Conservation (phyloP, 805 yeast species). For the Metschnikowia kofuensis region DNA sequence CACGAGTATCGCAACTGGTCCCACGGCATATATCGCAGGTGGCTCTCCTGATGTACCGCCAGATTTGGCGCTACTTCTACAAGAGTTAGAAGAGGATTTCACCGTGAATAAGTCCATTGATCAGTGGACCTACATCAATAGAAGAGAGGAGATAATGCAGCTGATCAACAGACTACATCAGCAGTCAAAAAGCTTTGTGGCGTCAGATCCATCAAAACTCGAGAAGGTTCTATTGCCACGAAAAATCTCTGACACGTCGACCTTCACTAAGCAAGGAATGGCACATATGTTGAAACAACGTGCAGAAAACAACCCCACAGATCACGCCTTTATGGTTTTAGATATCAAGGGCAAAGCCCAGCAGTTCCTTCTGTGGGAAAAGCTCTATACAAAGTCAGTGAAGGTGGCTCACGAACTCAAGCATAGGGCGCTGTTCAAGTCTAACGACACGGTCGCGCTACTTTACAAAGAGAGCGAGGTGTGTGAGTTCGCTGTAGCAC, state of each 20-base stretch:
- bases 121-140: constrained; percentile 46
- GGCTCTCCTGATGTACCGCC: constrained; percentile 41
- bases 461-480: constrained; percentile 83
- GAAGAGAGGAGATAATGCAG: constrained; percentile 44
- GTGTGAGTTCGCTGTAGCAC: constrained; percentile 79
- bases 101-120: constrained; percentile 38
- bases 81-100: constrained; percentile 42
- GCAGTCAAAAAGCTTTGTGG: constrained; percentile 21
- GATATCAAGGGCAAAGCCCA: constrained; percentile 82
- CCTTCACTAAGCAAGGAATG: constrained; percentile 49
- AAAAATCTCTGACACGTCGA: constrained; percentile 27
- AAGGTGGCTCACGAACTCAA: constrained; percentile 82
- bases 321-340: constrained; percentile 67
- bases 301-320: constrained; percentile 58
- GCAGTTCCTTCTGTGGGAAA: constrained; percentile 82
- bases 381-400: constrained; percentile 75
- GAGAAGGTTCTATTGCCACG: constrained; percentile 68
- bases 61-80: constrained; percentile 42
- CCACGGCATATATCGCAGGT: constrained; percentile 13
- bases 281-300: constrained; percentile 72
- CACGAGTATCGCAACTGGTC: constrained; percentile 8
- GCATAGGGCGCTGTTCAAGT: constrained; percentile 67
- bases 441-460: constrained; percentile 80
- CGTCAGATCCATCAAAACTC: constrained; percentile 34
- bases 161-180: constrained; percentile 35